These are phyloP conservation scores for Erodium maritimum DNA, from an alignment of 345 rosid species.

Conservation along the genomic window DNA sequence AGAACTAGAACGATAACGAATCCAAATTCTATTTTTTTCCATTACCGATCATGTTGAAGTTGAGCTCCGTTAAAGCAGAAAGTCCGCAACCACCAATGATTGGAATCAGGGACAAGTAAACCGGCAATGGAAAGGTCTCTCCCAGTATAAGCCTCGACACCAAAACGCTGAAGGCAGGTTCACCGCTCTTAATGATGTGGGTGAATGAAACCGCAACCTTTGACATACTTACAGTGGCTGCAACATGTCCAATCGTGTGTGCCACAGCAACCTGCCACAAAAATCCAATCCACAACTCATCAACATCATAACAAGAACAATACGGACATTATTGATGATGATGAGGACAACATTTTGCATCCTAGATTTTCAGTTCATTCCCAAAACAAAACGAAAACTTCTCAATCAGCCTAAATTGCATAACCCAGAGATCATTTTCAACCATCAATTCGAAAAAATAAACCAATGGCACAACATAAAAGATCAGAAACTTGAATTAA, in stretches of 20 bases:
- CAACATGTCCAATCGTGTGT: constrained; percentile 96
- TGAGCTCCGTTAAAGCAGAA: constrained; percentile 91
- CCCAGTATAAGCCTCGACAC: constrained; percentile 85
- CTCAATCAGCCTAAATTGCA: too few relatives aligned
- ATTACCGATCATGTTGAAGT: constrained; percentile 94
- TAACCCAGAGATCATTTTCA: too few relatives aligned
- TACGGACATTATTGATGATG: not conserved
- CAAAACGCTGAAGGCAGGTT: constrained; percentile 91
- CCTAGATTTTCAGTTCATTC: too few relatives aligned
- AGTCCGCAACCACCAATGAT: constrained; percentile 98
- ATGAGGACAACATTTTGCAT: too few relatives aligned
- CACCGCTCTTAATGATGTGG: constrained; percentile 95
- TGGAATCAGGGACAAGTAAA: constrained; percentile 80
- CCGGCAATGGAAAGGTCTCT: constrained; percentile 67
- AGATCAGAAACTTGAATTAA: too few relatives aligned
- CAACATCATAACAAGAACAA: constrained; percentile 7
- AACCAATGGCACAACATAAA: too few relatives aligned
- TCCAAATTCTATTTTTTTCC: too few relatives aligned
- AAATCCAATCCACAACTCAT: constrained; percentile 5
- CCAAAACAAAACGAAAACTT: too few relatives aligned
- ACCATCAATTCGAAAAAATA: too few relatives aligned
- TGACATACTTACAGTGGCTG: constrained; percentile 98
- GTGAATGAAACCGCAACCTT: constrained; percentile 99
- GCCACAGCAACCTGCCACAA: constrained; percentile 81
- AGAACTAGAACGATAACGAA: too few relatives aligned